Evolutionary conservation across 1,284 basidiomycete genomes (phyloP).

Genomic region (Fomes fomentarius): DNA sequence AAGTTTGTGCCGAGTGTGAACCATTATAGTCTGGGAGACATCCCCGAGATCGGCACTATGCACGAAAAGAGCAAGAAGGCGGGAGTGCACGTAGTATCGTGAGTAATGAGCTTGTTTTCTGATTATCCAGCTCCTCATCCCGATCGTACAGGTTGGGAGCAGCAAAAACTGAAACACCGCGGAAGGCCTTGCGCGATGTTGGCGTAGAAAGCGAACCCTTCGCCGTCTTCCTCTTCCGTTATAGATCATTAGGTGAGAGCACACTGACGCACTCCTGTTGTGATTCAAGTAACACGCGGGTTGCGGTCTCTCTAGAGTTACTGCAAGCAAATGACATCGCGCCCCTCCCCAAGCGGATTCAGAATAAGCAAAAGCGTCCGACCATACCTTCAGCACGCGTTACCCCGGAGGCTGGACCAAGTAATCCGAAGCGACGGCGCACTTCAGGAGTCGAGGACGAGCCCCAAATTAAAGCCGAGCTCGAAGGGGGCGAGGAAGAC

Average conservation of each 20-base stretch:
- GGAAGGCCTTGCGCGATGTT: background rate
- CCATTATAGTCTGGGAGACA: background rate
- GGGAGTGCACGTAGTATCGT: constrained; percentile 21
- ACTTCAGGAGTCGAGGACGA: background rate
- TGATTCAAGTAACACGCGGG: too few species aligned
- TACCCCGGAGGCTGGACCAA: background rate
- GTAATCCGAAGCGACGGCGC: constrained; percentile 5
- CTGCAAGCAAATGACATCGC: constrained; percentile 10
- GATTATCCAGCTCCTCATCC: too few species aligned
- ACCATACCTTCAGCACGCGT: background rate
- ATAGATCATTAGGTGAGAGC: constrained; percentile 13
- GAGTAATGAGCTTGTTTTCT: too few species aligned
- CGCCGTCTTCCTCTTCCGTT: constrained; percentile 13
- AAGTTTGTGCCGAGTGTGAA: background rate
- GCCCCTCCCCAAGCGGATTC: background rate
- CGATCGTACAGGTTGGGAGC: background rate
- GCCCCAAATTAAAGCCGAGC: constrained; percentile 1
- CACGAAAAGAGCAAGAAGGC: constrained; percentile 26
- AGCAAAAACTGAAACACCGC: background rate
- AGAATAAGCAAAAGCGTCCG: background rate
- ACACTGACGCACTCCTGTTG: too few species aligned
- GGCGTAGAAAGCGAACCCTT: constrained; percentile 5
- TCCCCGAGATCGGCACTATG: constrained; percentile 8
- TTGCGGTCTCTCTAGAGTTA: background rate
- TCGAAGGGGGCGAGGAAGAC: constrained; percentile 4